A percentile compares a stretch with the other conserved stretches of the same genome.
These are phyloP conservation scores for Gamsiella multidivaricata DNA, from an alignment of 192 early-diverging fungal genomes.

Conservation along the genomic window DNA sequence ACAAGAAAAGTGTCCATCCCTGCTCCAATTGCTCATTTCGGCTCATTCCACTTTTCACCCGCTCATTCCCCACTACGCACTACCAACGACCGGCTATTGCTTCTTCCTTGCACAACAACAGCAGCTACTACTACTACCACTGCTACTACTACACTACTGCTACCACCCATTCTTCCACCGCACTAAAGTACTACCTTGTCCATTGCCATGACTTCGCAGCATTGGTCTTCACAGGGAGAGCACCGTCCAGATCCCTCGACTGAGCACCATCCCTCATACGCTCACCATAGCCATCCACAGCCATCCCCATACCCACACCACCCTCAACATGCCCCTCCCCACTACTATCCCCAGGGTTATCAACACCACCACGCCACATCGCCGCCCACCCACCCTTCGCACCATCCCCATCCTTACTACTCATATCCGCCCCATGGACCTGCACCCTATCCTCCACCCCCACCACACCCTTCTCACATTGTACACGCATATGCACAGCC, in stretches of 20 bases:
- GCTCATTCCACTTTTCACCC: background rate
- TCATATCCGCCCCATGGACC: background rate
- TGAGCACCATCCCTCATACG: background rate
- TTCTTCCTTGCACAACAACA: background rate
- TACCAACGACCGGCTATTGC: background rate
- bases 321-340: background rate
- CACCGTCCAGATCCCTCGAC: background rate
- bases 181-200: background rate
- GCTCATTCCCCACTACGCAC: background rate
- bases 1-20: background rate
- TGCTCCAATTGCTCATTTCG: slow-evolving; percentile 3
- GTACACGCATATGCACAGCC: slow-evolving; percentile 6
- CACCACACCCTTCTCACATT: background rate
- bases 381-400: background rate
- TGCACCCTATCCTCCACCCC: background rate
- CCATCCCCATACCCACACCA: background rate
- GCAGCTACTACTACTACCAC: background rate
- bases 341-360: background rate
- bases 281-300: background rate
- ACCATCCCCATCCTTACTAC: background rate
- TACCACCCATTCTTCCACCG: no score
- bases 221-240: background rate
- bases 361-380: slow-evolving; percentile 2
- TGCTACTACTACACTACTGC: no score
- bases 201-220: background rate